These are phyloP conservation scores for Cryphonectria nitschkei DNA, from an alignment of 2,329 filamentous ascomycete genomes.

Conservation along the genomic window DNA sequence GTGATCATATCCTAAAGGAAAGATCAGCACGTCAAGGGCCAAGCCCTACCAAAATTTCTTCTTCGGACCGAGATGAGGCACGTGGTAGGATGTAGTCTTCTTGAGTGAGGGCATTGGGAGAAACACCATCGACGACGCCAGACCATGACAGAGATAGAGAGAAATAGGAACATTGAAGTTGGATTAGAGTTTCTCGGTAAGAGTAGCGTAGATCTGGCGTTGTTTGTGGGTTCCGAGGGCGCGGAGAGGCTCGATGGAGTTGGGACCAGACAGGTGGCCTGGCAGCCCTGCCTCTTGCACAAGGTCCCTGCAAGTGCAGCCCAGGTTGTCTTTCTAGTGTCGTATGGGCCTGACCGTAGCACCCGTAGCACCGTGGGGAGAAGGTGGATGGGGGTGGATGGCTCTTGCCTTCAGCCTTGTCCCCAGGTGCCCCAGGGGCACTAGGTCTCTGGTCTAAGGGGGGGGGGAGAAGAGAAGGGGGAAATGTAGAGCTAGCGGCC, in stretches of 20 bases:
- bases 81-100: constrained; percentile 12
- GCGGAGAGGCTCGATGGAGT: constrained; percentile 26
- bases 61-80: background rate
- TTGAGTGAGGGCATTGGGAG: background rate
- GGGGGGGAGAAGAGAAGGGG: too few relatives aligned
- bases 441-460: constrained; percentile 2
- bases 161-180: constrained; percentile 19
- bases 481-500: constrained; percentile 4
- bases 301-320: constrained; percentile 14
- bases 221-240: constrained; percentile 25
- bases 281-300: constrained; percentile 12
- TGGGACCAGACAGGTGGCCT: constrained; percentile 28
- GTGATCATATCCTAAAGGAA: background rate
- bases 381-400: background rate
- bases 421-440: constrained; percentile 4
- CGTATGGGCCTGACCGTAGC: constrained; percentile 8
- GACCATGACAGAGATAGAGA: background rate
- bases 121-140: too few relatives aligned
- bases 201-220: constrained; percentile 30
- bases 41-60: background rate
- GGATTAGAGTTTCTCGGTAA: constrained; percentile 31
- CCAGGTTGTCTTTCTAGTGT: constrained; percentile 8
- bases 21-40: background rate
- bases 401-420: constrained; percentile 22
- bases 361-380: constrained; percentile 3